Base-by-base conservation (phyloP, 2,329 filamentous ascomycete species). In the Hypoxylon sp. region DNA sequence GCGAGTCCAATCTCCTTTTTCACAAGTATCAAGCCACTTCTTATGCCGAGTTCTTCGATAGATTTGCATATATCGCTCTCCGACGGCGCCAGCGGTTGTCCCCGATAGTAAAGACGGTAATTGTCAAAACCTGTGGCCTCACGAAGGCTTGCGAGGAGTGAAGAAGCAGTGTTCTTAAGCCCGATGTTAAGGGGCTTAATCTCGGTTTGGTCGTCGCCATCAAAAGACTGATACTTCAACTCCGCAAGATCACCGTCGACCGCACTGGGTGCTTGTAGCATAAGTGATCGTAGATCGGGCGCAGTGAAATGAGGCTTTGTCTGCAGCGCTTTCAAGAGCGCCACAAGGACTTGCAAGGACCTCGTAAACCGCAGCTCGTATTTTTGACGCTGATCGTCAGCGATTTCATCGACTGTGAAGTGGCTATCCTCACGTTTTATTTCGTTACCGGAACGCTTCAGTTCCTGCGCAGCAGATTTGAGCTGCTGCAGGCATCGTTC, bases 161-260 rank as follows among this genome's bases (percentile, higher is more conserved):
- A 89, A 1, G 86, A 84, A 6, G 87, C 85, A 0, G 91, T 95
- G 59, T 94, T 92, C 24, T 86, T 82, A 46, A 85, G 84, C 0
- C 91, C 91, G 68, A 95, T 89, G 26, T 80, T 80, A 28, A 95
- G 77, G 1, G 82, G 80, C 69, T 84, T 83, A 24, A 93, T 83
- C 11, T 86, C 85, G 1, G 86, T 88, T 56, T 87, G 84, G 1
- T 77, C 77, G 22, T 83, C 76, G 11, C 86, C 87, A 72, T 90
- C 86, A 69, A 93, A 93, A 1, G 87, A 87, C 75, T 94, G 91
- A 71, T 91, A 94, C 53, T 87, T 89, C 17, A 95, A 82, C 52
- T 87, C 84, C 0, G 92, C 82, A 2, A 84, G 79, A 37, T 91
- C 86, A 6, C 91, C 91, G 67, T 85, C 84, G 0, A 88, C 75